These are phyloP conservation scores for Nitzschia palea DNA, from an alignment of 108 stramenopile species.

Conservation along the genomic window DNA sequence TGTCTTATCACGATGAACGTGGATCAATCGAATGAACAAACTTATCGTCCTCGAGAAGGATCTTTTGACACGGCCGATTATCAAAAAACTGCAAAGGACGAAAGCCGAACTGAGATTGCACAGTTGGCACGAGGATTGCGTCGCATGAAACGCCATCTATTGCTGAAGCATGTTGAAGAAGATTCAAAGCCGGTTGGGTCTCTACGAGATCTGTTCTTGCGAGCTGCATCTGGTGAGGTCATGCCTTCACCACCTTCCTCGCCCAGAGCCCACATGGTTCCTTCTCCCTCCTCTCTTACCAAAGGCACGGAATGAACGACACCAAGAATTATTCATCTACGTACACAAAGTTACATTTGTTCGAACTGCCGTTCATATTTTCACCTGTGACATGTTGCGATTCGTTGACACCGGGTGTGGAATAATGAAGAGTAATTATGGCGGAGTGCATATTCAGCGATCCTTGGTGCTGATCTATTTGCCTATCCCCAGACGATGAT, in stretches of 20 bases:
- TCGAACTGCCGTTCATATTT: too few relatives aligned
- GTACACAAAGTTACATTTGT: too few relatives aligned
- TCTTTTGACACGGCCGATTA: constrained; percentile 1
- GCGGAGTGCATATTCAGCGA: too few relatives aligned
- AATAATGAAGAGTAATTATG: too few relatives aligned
- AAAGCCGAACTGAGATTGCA: constrained; percentile 13
- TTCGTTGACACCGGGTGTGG: too few relatives aligned
- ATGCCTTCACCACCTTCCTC: not conserved
- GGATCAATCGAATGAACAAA: too few relatives aligned
- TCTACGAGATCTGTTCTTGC: constrained; percentile 10
- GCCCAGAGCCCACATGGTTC: not conserved
- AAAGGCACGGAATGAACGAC: too few relatives aligned
- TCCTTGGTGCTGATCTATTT: too few relatives aligned
- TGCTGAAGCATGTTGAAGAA: constrained; percentile 27
- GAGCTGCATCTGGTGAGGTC: not conserved
- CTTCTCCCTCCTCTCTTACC: not conserved
- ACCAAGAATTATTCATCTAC: too few relatives aligned
- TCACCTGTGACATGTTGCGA: too few relatives aligned
- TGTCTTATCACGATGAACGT: too few relatives aligned
- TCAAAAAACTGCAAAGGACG: not conserved
- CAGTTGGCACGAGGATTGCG: constrained; percentile 28
- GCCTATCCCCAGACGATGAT: too few relatives aligned
- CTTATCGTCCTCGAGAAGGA: constrained; percentile 10
- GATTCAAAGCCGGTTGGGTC: not conserved
- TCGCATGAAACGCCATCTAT: constrained; percentile 33